These are phyloP conservation scores for Leishmania tropica DNA, from an alignment of 208 protist species.

Conservation along the genomic window DNA sequence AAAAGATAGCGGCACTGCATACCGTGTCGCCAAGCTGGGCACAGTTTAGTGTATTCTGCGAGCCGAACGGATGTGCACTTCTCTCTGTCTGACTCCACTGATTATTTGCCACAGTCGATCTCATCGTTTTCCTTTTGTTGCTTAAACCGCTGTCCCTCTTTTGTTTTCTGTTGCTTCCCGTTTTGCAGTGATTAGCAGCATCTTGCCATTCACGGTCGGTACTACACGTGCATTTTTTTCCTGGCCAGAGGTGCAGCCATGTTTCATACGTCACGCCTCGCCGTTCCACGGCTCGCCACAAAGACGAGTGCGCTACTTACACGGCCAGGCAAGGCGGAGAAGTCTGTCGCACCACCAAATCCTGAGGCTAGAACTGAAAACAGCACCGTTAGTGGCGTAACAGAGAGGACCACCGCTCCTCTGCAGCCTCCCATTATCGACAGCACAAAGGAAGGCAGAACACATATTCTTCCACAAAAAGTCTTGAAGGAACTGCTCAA, in stretches of 20 bases:
- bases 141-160: not conserved
- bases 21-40: not conserved
- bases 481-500: slow-evolving; percentile 30
- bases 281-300: slow-evolving; percentile 6
- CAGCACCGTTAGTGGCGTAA: not conserved
- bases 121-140: not conserved
- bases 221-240: not conserved
- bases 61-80: not conserved
- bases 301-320: slow-evolving; percentile 13
- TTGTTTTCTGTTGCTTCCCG: not conserved
- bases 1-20: not conserved
- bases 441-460: not conserved
- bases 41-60: not conserved
- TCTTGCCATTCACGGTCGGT: not conserved
- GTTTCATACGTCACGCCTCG: slow-evolving; percentile 4
- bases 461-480: slow-evolving; percentile 23
- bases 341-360: not conserved
- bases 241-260: slow-evolving; percentile 3
- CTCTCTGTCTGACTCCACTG: not conserved
- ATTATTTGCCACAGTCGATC: not conserved
- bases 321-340: not conserved
- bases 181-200: not conserved
- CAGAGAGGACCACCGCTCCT: not conserved
- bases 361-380: not conserved
- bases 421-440: slow-evolving; percentile 6